These are phyloP conservation scores for Scalesia atractyloides DNA, from an alignment of 129 eudicot species.

Conservation along the genomic window DNA sequence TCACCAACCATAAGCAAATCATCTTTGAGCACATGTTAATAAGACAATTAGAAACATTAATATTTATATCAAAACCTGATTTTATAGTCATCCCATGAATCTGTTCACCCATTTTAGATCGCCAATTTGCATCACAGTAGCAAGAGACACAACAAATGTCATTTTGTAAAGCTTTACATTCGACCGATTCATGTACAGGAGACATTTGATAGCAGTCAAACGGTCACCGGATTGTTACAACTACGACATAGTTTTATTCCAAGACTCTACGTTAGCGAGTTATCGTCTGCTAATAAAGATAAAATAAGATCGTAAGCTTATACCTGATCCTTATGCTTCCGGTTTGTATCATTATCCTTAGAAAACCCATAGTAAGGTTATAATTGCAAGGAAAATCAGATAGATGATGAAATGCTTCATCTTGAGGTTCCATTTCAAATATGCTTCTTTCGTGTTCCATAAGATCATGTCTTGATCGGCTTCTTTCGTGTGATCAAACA, in stretches of 20 bases:
- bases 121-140: slow-evolving; percentile 21
- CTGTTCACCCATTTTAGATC: slow-evolving; percentile 39
- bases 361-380: slow-evolving; percentile 35
- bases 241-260: slow-evolving; percentile 46
- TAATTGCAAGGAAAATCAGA: slow-evolving; percentile 39
- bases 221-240: slow-evolving; percentile 38
- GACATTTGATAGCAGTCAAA: slow-evolving; percentile 29
- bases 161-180: slow-evolving; percentile 31
- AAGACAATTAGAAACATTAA: slow-evolving; percentile 41
- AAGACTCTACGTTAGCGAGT: no score
- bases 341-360: slow-evolving; percentile 19
- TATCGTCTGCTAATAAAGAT: no score
- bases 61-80: slow-evolving; percentile 32
- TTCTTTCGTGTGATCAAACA: slow-evolving; percentile 36
- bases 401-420: slow-evolving; percentile 29
- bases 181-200: slow-evolving; percentile 37
- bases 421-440: slow-evolving; percentile 25
- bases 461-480: slow-evolving; percentile 38
- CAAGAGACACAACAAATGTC: slow-evolving; percentile 34
- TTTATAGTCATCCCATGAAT: slow-evolving; percentile 43
- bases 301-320: slow-evolving; percentile 39
- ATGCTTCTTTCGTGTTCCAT: slow-evolving; percentile 49
- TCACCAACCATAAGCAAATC: slow-evolving; percentile 36
- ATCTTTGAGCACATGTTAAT: slow-evolving; percentile 49
- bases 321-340: slow-evolving; percentile 31